A percentile compares a stretch with the other conserved stretches of the same genome.
These are phyloP conservation scores for Fusarium agapanthi DNA, from an alignment of 2,329 filamentous ascomycete genomes.

Conservation along the genomic window DNA sequence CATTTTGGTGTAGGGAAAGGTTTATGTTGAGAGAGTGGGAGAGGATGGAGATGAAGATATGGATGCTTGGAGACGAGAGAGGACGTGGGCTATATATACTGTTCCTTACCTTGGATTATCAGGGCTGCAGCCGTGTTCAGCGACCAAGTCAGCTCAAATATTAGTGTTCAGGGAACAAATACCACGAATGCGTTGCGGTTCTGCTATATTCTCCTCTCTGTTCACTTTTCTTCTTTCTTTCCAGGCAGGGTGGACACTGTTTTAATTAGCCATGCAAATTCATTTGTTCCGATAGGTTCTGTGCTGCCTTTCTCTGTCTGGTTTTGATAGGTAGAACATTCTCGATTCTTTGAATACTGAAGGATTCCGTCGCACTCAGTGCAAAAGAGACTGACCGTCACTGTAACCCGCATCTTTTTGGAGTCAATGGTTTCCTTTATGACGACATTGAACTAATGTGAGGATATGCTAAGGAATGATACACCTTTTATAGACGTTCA, in stretches of 20 bases:
- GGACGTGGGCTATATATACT: not conserved
- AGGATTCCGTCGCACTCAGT: not conserved
- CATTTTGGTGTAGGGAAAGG: not conserved
- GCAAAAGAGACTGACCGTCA: no score
- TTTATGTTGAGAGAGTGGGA: no score
- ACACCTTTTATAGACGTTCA: no score
- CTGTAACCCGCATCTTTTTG: rapidly evolving
- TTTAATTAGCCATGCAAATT: rapidly evolving
- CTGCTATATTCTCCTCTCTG: not conserved
- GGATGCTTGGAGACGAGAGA: no score
- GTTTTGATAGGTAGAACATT: no score
- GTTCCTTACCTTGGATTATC: not conserved
- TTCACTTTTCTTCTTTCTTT: not conserved
- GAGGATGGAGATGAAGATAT: no score
- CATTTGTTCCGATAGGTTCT: not conserved
- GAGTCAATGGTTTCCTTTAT: rapidly evolving
- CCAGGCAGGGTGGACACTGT: not conserved
- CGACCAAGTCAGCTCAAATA: not conserved
- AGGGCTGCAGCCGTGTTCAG: rapidly evolving
- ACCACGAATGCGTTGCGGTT: no score
- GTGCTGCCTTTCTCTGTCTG: not conserved
- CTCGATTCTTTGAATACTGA: not conserved
- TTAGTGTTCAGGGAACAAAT: not conserved
- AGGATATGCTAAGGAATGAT: no score
- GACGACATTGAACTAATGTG: not conserved